These are phyloP conservation scores for Gleditsia sinensis DNA, from an alignment of 306 rosid species.

Conservation along the genomic window DNA sequence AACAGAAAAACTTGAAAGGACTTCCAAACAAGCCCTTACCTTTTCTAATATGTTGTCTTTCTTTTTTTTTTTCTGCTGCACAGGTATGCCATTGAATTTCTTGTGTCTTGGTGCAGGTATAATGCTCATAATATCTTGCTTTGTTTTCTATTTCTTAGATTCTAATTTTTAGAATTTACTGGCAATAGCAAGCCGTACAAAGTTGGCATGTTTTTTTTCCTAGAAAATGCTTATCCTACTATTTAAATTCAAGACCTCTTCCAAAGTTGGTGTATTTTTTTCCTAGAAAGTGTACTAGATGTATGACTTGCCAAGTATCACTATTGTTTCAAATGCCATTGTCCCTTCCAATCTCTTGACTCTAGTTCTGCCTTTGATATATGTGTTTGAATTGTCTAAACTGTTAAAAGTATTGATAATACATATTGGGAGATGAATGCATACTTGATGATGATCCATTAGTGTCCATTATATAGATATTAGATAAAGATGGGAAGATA, in stretches of 20 bases:
- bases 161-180: slow-evolving; percentile 3
- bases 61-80: slow-evolving; percentile 30
- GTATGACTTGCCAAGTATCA: not conserved
- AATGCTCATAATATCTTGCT: slow-evolving; percentile 14
- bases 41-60: slow-evolving; percentile 31
- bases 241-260: not conserved
- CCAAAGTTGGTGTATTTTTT: too few relatives aligned
- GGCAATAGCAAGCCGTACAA: not conserved
- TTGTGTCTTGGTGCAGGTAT: slow-evolving; percentile 95
- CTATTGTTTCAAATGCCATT: not conserved
- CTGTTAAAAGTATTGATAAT: too few relatives aligned
- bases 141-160: slow-evolving; percentile 13
- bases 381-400: not conserved
- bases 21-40: too few relatives aligned
- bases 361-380: not conserved
- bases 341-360: not conserved
- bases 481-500: too few relatives aligned
- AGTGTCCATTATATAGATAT: too few relatives aligned
- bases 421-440: too few relatives aligned
- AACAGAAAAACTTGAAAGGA: too few relatives aligned
- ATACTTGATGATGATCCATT: too few relatives aligned
- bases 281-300: not conserved
- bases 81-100: slow-evolving; percentile 89
- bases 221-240: not conserved
- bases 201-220: too few relatives aligned